Evolutionary conservation across 148 eudicot genomes (phyloP).

Genomic region (Nepenthes gracilis): DNA sequence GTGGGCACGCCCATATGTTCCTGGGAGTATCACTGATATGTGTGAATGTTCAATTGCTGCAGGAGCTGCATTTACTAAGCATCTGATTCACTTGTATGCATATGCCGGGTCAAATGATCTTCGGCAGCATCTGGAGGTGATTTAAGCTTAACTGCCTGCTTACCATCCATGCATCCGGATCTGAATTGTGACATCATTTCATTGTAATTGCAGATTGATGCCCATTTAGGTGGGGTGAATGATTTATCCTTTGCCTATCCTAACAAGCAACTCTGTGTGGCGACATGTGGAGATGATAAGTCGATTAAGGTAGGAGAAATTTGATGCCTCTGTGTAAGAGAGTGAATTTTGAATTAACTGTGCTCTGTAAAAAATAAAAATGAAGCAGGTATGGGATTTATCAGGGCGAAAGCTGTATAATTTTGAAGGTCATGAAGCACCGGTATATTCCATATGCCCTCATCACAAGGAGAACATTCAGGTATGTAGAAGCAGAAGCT

Average conservation of each 20-base stretch:
- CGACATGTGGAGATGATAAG: conserved; percentile 96
- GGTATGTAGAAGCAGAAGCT: conserved; percentile 22
- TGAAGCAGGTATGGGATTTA: conserved; percentile 82
- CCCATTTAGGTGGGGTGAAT: conserved; percentile 80
- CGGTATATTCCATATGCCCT: conserved; percentile 86
- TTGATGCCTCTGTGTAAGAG: neutral
- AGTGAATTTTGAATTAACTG: neutral
- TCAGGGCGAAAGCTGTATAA: conserved; percentile 57
- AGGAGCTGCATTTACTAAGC: conserved; percentile 92
- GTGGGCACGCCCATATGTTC: neutral
- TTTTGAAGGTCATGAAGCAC: conserved; percentile 96
- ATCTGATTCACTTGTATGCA: conserved; percentile 68
- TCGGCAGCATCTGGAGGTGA: conserved; percentile 73
- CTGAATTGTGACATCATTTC: neutral
- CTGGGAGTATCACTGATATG: neutral
- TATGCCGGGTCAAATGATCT: conserved; percentile 61
- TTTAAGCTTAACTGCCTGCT: conserved; percentile 7
- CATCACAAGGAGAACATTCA: conserved; percentile 88
- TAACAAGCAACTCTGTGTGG: conserved; percentile 66
- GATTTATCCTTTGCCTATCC: conserved; percentile 90
- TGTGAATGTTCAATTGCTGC: conserved; percentile 12
- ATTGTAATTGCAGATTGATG: conserved; percentile 53
- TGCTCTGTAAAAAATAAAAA: conserved; percentile 6
- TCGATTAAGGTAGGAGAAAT: conserved; percentile 46
- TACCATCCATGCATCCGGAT: neutral